These are phyloP conservation scores for Cryptococcus wingfieldii DNA, from an alignment of 1,284 basidiomycete species.

Conservation along the genomic window DNA sequence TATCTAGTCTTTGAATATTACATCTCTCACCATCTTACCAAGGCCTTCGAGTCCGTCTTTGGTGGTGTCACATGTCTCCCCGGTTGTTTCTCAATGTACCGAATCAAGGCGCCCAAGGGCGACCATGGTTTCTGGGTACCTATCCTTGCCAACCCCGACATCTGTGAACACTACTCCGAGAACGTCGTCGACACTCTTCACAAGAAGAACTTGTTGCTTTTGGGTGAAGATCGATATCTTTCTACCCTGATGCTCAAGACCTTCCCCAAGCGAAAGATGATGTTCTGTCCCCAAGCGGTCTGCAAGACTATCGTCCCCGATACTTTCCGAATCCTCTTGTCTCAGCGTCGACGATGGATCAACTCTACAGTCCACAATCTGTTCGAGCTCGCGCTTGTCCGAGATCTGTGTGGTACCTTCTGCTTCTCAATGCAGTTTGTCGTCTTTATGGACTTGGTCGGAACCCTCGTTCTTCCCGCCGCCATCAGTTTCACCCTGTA, in stretches of 20 bases:
- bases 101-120: constrained; percentile 95
- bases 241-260: constrained; percentile 95
- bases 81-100: constrained; percentile 99
- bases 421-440: constrained; percentile 98
- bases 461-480: constrained; percentile 93
- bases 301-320: constrained; percentile 98
- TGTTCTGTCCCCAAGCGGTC: constrained; percentile 96
- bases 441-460: constrained; percentile 94
- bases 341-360: constrained; percentile 98
- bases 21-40: constrained; percentile 97
- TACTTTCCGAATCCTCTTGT: constrained; percentile 87
- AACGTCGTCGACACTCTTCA: constrained; percentile 96
- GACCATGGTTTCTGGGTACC: constrained; percentile 94
- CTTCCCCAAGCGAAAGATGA: constrained; percentile 98
- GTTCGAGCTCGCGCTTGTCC: constrained; percentile 86
- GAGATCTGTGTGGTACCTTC: constrained; percentile 92
- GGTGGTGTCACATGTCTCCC: constrained; percentile 99
- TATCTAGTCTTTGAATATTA: constrained; percentile 92
- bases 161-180: constrained; percentile 96
- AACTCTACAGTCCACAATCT: constrained; percentile 99
- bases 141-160: constrained; percentile 93
- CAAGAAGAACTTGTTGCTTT: constrained; percentile 96
- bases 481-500: constrained; percentile 95
- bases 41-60: constrained; percentile 99
- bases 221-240: constrained; percentile 98